Conservation (phyloP, 1,139 yeast genomes). For the Debaryomycetaceae sp. region DNA sequence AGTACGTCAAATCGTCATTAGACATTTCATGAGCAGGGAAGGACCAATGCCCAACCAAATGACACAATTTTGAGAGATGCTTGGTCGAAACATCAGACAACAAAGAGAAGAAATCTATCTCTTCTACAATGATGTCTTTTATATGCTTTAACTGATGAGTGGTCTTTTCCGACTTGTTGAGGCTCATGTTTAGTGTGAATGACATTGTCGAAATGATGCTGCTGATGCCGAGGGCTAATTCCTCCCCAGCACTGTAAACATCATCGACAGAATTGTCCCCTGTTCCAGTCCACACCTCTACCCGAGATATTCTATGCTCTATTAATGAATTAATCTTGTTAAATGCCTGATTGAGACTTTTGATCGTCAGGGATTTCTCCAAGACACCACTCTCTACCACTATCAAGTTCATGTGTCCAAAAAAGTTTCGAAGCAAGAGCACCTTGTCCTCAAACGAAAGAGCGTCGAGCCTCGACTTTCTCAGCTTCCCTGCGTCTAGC, state of each 20-base stretch:
- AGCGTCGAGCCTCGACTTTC: conserved; percentile 12
- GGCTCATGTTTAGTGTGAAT: conserved; percentile 21
- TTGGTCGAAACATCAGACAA: conserved; percentile 21
- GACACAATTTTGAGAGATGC: conserved; percentile 30
- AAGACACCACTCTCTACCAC: conserved; percentile 21
- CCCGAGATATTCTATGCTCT: conserved; percentile 43
- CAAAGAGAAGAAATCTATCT: conserved; percentile 37
- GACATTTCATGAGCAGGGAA: conserved; percentile 68
- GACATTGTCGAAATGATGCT: conserved; percentile 35
- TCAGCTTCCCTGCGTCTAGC: conserved; percentile 14
- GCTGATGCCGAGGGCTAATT: conserved; percentile 14
- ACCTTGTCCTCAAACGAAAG: conserved; percentile 25
- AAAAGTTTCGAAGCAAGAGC: conserved; percentile 35
- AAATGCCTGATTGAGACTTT: conserved; percentile 24
- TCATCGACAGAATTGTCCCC: conserved; percentile 28
- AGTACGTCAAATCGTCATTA: conserved; percentile 65
- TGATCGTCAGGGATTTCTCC: conserved; percentile 14
- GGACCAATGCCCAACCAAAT: conserved; percentile 47
- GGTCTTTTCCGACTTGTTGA: conserved; percentile 21
- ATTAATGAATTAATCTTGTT: conserved; percentile 23
- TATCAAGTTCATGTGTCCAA: conserved; percentile 41
- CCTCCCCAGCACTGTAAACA: conserved; percentile 9
- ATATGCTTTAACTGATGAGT: conserved; percentile 20
- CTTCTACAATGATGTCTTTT: conserved; percentile 28
- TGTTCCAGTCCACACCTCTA: conserved; percentile 59